phyloP scores from a whole-genome alignment of 2,329 filamentous ascomycete species.

The Calonectria hawksworthii region DNA sequence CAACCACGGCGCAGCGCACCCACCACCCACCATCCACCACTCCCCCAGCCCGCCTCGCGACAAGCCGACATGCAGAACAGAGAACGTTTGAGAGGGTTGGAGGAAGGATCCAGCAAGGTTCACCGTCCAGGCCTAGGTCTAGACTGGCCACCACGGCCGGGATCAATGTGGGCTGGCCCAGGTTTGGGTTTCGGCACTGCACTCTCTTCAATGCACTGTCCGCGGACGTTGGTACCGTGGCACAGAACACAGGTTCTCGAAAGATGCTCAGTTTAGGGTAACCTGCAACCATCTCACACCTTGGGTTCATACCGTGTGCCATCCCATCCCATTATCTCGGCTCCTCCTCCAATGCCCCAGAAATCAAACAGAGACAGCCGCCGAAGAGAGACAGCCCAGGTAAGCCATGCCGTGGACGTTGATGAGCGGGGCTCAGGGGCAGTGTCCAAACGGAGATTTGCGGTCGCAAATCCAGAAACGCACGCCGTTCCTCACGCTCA shows the following conservation, averaged over 20 bases:
- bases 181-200: constrained; percentile 23
- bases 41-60: constrained; percentile 28
- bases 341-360: not conserved
- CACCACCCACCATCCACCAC: constrained; percentile 21
- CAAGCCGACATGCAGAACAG: constrained; percentile 21
- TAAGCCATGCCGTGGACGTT: constrained; percentile 6
- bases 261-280: constrained; percentile 10
- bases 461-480: constrained; percentile 39
- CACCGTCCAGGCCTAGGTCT: constrained; percentile 16
- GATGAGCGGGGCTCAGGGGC: constrained; percentile 34
- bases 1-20: constrained; percentile 19
- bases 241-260: constrained; percentile 10
- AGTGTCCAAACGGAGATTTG: constrained; percentile 20
- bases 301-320: not conserved
- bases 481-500: constrained; percentile 32
- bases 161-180: constrained; percentile 24
- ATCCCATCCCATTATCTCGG: not conserved
- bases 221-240: not conserved
- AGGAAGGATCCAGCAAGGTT: constrained; percentile 35
- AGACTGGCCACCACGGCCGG: constrained; percentile 21
- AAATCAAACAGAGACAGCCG: constrained; percentile 3
- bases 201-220: constrained; percentile 23
- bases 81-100: constrained; percentile 21
- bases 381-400: constrained; percentile 32
- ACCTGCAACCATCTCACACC: not conserved